phyloP scores from a whole-genome alignment of 2,329 filamentous ascomycete genomes.

The Pseudogymnoascus sp. region DNA sequence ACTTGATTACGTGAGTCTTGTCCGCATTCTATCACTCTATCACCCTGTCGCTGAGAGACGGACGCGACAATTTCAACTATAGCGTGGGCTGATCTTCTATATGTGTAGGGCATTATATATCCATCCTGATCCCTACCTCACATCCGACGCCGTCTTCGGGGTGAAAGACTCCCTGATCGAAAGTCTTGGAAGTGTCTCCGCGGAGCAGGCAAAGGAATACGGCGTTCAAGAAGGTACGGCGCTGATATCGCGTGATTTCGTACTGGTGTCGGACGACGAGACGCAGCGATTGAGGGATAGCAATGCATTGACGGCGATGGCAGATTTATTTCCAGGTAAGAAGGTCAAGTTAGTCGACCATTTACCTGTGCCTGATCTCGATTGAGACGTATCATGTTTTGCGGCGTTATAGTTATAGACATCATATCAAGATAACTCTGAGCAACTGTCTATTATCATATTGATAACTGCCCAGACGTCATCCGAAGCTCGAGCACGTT shows the following conservation, averaged over 20 bases:
- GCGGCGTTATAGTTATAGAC: neutral
- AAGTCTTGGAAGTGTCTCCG: slow-evolving; percentile 47
- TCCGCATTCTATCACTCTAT: neutral
- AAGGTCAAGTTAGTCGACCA: slow-evolving; percentile 69
- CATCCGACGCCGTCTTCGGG: slow-evolving; percentile 76
- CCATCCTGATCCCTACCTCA: slow-evolving; percentile 71
- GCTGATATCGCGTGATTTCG: slow-evolving; percentile 65
- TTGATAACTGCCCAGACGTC: neutral
- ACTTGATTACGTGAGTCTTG: slow-evolving; percentile 66
- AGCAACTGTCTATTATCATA: neutral
- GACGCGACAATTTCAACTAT: neutral
- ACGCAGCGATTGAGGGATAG: slow-evolving; percentile 55
- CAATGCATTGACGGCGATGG: slow-evolving; percentile 27
- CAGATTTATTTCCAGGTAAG: slow-evolving; percentile 9
- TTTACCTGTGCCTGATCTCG: slow-evolving; percentile 62
- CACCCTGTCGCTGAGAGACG: neutral
- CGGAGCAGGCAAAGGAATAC: slow-evolving; percentile 50
- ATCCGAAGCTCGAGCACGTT: neutral
- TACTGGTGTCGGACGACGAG: slow-evolving; percentile 64
- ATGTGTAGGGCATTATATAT: slow-evolving; percentile 55
- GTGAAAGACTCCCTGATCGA: slow-evolving; percentile 75
- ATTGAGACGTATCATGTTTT: slow-evolving; percentile 24
- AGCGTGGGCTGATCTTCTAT: neutral
- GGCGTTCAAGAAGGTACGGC: slow-evolving; percentile 54
- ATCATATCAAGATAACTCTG: neutral